phyloP scores from a whole-genome alignment of 2,329 filamentous ascomycete genomes.

The Ceratocystis harringtonii region DNA sequence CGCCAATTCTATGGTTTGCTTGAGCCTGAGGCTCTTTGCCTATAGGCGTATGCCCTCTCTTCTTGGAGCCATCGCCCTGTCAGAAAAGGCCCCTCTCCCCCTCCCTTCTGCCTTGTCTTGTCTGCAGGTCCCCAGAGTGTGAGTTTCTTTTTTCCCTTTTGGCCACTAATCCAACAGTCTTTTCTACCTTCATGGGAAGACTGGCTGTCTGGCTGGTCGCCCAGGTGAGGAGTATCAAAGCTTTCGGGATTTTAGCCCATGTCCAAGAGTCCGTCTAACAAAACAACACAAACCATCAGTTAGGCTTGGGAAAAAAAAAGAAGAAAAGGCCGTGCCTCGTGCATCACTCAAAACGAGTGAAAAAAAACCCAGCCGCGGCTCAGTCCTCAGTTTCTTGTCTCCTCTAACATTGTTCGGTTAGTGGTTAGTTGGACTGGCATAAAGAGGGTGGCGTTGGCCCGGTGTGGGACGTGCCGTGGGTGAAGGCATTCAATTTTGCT shows the following conservation, averaged over 20 bases:
- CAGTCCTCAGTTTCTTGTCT: neutral
- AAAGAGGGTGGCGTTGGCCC: neutral
- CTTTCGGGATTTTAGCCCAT: neutral
- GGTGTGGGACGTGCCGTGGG: neutral
- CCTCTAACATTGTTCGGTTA: neutral
- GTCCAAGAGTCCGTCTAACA: neutral
- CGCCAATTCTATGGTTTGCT: too few relatives aligned
- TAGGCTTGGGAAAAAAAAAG: neutral
- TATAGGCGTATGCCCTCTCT: too few relatives aligned
- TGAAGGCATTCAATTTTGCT: neutral
- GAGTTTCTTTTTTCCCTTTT: neutral
- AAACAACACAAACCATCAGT: neutral
- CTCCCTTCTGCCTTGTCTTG: too few relatives aligned
- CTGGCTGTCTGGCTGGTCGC: neutral
- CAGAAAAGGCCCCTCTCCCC: too few relatives aligned
- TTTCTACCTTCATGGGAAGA: neutral
- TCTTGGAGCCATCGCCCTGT: too few relatives aligned
- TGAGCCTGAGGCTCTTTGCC: too few relatives aligned
- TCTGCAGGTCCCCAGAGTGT: too few relatives aligned
- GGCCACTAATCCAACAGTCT: neutral
- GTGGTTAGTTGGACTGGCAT: neutral
- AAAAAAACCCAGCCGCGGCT: neutral
- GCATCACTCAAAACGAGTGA: neutral
- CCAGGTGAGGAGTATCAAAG: neutral
- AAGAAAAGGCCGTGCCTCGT: neutral